These are phyloP conservation scores for Chalciporus chontae DNA, from an alignment of 768 basidiomycete species.

Conservation along the genomic window DNA sequence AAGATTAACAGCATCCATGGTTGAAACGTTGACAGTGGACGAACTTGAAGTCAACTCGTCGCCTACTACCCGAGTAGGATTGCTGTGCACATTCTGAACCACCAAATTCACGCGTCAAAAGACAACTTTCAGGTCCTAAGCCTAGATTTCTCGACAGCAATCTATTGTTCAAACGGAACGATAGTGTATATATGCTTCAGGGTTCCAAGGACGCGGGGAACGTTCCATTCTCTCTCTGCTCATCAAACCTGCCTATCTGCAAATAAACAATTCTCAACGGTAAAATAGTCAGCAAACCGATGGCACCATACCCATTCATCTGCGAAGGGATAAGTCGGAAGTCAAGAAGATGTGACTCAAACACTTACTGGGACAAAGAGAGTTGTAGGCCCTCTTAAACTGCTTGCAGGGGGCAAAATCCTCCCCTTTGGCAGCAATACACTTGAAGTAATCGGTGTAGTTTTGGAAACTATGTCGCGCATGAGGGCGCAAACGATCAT, in stretches of 20 bases:
- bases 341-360: background rate
- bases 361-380: constrained; percentile 92
- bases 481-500: background rate
- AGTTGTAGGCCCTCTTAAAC: constrained; percentile 94
- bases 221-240: constrained; percentile 88
- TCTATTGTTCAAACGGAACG: background rate
- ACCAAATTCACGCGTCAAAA: background rate
- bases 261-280: background rate
- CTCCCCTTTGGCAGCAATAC: constrained; percentile 94
- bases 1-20: constrained; percentile 34
- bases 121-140: background rate
- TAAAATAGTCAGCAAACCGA: background rate
- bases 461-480: constrained; percentile 71
- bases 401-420: constrained; percentile 99
- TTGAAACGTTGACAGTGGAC: no score
- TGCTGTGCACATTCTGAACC: no score
- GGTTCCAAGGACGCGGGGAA: constrained; percentile 92
- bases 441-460: constrained; percentile 99
- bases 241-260: constrained; percentile 87
- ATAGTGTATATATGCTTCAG: constrained; percentile 31
- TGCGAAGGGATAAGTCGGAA: constrained; percentile 30
- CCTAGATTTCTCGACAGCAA: background rate
- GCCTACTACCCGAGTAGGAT: no score
- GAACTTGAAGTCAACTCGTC: background rate
- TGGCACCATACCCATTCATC: constrained; percentile 81